A percentile compares a stretch with the other conserved stretches of the same genome.
phyloP scores from a whole-genome alignment of 2,329 filamentous ascomycete species.

The Claviceps sp. region DNA sequence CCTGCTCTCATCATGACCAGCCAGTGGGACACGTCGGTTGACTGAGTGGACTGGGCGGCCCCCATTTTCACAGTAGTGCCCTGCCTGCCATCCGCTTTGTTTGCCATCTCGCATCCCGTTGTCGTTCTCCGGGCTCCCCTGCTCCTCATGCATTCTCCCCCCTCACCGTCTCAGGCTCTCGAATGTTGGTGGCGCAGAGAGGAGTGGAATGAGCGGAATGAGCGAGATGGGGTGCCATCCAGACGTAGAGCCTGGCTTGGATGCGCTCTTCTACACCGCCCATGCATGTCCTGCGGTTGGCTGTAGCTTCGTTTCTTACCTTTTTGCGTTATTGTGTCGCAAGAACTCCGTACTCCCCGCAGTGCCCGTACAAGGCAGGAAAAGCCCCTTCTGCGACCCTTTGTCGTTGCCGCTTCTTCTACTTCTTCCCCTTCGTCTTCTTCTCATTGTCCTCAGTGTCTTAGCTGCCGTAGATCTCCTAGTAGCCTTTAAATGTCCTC shows the following conservation, averaged over 20 bases:
- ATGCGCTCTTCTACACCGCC: not conserved
- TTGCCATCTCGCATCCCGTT: not conserved
- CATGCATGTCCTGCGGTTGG: not conserved
- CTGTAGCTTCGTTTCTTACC: not conserved
- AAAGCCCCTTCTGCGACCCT: not conserved
- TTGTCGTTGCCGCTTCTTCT: not conserved
- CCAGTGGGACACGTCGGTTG: not conserved
- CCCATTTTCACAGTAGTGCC: too few species aligned
- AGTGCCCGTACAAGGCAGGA: too few species aligned
- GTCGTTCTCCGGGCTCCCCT: not conserved
- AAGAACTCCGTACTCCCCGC: not conserved
- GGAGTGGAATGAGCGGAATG: not conserved
- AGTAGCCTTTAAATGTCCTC: too few species aligned
- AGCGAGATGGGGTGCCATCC: not conserved
- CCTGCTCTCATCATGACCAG: not conserved
- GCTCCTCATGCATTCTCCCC: not conserved
- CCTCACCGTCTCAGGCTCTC: not conserved
- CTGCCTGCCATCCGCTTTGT: not conserved
- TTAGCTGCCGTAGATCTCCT: not conserved
- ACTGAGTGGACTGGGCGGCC: not conserved
- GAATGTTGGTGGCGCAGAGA: not conserved
- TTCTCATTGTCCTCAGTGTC: not conserved
- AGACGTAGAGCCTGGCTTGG: not conserved
- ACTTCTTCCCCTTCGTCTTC: not conserved
- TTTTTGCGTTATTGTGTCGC: not conserved